Evolutionary conservation across 257 asterid species (phyloP), one percentile per base, ranked within the genome.

Genomic region (Primulina huaijiensis): DNA sequence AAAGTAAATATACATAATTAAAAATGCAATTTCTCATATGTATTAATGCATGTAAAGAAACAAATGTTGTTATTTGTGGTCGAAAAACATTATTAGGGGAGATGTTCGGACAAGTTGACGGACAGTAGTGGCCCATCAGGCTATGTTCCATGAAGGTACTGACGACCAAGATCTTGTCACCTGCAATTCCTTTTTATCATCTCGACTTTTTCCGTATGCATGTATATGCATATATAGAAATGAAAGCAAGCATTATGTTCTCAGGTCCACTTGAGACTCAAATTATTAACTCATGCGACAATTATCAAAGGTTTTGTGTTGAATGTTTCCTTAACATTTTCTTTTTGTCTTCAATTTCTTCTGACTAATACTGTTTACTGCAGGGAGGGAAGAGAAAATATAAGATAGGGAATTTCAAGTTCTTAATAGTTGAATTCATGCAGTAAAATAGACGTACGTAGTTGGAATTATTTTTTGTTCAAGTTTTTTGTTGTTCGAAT

Each of bases 81-180:
- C 0, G 53, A 12, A 12, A 4, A 43, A 43, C 53, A 43, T 77
- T 76, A 62, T 37, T 72, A 81, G 68, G 72, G 77, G 76, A 65
- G 75, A 76, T 67, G 72, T 77, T 55, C 71, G 77, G 75, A 70
- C 72, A 64, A 70, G 61, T 59, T 76, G 78, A 76, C 68, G 67
- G 56, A 67, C 73, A 63, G 64, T 75, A 75, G 74, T 74, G 83
- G 86, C 67, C 84, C 80, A 72, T 69, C 73, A 64, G 70, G 43
- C 79, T 76, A 62, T 37, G 68, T 60, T 74, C 76, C 76, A 66
- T 69, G 69, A 68, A 75, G 69, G 50, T 78, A 77, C 76, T 68
- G 76, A 86, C 81, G 80, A 74, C 78, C 80, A 74, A 68, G 76
- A 78, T 65, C 75, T 78, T 76, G 82, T 77, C 79, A 73, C 50